Percentiles rank a stretch among this genome's conserved stretches.
Evolutionary conservation across 768 basidiomycete genomes (phyloP).

Genomic region (Jaapia argillacea): DNA sequence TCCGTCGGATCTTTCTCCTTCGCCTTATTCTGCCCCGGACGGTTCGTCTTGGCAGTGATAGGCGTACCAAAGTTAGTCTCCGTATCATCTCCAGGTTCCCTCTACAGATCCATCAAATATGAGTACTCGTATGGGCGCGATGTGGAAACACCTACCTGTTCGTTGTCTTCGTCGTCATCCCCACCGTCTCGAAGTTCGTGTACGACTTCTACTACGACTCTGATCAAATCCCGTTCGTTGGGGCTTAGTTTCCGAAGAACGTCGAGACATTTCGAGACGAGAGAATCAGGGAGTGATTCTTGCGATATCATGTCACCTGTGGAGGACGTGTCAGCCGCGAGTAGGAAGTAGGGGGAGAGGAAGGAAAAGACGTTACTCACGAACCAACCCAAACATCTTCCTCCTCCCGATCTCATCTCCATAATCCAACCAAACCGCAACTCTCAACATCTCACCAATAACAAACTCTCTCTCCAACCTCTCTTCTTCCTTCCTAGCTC

Average conservation of each 20-base stretch:
- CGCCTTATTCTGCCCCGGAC: too few relatives aligned
- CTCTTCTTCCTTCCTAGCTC: slow-evolving; percentile 34
- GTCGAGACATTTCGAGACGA: slow-evolving; percentile 74
- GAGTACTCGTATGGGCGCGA: background rate
- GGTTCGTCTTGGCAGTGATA: slow-evolving; percentile 11
- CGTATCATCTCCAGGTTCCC: slow-evolving; percentile 17
- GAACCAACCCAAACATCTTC: slow-evolving; percentile 79
- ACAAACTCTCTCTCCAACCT: slow-evolving; percentile 49
- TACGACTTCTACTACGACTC: slow-evolving; percentile 81
- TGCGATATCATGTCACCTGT: slow-evolving; percentile 76
- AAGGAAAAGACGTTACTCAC: slow-evolving; percentile 34
- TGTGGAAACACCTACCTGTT: slow-evolving; percentile 17
- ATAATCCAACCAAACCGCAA: slow-evolving; percentile 80
- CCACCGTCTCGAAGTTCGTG: slow-evolving; percentile 62
- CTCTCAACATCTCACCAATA: slow-evolving; percentile 69
- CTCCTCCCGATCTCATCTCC: slow-evolving; percentile 85
- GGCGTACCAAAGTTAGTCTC: slow-evolving; percentile 24
- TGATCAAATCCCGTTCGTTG: slow-evolving; percentile 77
- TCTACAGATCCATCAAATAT: slow-evolving; percentile 12
- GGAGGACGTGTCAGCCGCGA: too few relatives aligned
- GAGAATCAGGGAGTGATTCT: slow-evolving; percentile 52
- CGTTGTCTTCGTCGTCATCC: too few relatives aligned
- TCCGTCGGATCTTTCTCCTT: slow-evolving; percentile 25
- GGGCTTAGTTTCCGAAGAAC: slow-evolving; percentile 63
- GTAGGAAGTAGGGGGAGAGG: background rate